Percentiles rank a stretch among this genome's conserved stretches.
Evolutionary conservation across 306 rosid genomes (phyloP).

Genomic region (Corylus heterophylla): DNA sequence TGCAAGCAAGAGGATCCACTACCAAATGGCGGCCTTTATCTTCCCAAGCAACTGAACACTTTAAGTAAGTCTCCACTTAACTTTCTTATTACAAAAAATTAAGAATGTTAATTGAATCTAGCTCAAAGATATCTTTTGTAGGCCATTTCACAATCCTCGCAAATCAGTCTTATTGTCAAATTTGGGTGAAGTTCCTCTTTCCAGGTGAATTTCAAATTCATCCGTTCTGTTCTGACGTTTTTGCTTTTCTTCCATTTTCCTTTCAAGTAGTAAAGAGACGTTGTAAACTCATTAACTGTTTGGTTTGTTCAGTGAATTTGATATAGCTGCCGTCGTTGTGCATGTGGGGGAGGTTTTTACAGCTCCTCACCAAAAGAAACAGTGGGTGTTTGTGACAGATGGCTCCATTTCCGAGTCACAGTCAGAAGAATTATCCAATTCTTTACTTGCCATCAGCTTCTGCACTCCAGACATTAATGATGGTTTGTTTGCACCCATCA

Average conservation of each 20-base stretch:
- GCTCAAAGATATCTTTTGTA: constrained; percentile 32
- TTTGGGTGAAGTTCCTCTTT: constrained; percentile 67
- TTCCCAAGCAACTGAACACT: constrained; percentile 45
- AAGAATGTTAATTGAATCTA: constrained; percentile 4
- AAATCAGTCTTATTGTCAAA: constrained; percentile 55
- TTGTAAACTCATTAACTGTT: constrained; percentile 20
- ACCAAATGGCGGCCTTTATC: constrained; percentile 74
- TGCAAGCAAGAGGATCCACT: constrained; percentile 72
- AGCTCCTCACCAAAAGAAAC: constrained; percentile 61
- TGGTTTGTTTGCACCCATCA: constrained; percentile 59
- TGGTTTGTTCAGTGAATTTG: constrained; percentile 65
- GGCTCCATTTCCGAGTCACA: constrained; percentile 54
- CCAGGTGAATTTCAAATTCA: constrained; percentile 47
- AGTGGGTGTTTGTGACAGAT: constrained; percentile 89
- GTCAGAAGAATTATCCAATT: constrained; percentile 40
- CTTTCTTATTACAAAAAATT: constrained; percentile 3
- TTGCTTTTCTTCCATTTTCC: neutral
- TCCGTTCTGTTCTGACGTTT: constrained; percentile 13
- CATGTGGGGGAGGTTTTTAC: constrained; percentile 69
- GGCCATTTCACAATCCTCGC: constrained; percentile 65
- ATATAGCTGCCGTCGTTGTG: constrained; percentile 69
- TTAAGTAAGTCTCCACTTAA: constrained; percentile 42
- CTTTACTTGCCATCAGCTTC: constrained; percentile 85
- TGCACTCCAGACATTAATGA: constrained; percentile 50
- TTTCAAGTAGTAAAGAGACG: constrained; percentile 9